Conservation (phyloP, 2,329 filamentous ascomycete species). For the Aspergillus quadrilineatus region DNA sequence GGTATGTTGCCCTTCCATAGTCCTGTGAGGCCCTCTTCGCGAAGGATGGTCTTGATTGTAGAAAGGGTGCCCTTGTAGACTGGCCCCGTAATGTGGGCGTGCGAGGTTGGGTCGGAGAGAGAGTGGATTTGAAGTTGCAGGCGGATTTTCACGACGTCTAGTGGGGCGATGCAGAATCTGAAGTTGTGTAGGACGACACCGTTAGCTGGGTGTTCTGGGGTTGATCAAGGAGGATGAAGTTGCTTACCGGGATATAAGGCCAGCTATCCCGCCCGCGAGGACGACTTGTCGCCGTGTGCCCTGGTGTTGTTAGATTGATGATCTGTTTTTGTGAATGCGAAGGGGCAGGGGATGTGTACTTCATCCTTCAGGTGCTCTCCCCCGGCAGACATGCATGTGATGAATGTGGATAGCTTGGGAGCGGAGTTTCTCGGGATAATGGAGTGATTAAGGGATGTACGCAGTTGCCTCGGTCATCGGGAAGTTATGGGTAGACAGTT, state of each 20-base stretch:
- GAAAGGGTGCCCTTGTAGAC: conserved; percentile 48
- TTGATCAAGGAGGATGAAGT: not conserved
- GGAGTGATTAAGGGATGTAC: not conserved
- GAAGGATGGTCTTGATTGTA: conserved; percentile 9
- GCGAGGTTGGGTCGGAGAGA: conserved; percentile 68
- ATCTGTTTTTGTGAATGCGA: not conserved
- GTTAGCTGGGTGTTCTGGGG: not conserved
- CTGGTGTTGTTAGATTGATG: conserved; percentile 37
- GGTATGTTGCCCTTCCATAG: conserved; percentile 99
- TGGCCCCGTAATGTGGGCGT: conserved; percentile 48
- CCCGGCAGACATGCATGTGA: conserved; percentile 63
- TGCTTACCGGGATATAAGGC: conserved; percentile 77
- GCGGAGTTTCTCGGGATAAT: conserved; percentile 2
- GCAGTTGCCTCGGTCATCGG: conserved; percentile 3
- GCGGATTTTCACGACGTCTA: conserved; percentile 97
- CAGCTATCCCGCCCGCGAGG: conserved; percentile 68
- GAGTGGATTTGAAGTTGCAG: conserved; percentile 91
- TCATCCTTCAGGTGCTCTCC: conserved; percentile 68
- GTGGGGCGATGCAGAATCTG: conserved; percentile 88
- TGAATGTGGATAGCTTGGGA: conserved; percentile 9
- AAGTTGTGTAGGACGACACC: not conserved
- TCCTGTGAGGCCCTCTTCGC: conserved; percentile 41
- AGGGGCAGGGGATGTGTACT: conserved; percentile 40
- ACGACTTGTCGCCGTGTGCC: conserved; percentile 67
- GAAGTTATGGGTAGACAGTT: no score